Percentiles rank a stretch among this genome's conserved stretches.
Evolutionary conservation across 169 alveolate genomes (phyloP).

Genomic region (Pseudocohnilembus persalinus): DNA sequence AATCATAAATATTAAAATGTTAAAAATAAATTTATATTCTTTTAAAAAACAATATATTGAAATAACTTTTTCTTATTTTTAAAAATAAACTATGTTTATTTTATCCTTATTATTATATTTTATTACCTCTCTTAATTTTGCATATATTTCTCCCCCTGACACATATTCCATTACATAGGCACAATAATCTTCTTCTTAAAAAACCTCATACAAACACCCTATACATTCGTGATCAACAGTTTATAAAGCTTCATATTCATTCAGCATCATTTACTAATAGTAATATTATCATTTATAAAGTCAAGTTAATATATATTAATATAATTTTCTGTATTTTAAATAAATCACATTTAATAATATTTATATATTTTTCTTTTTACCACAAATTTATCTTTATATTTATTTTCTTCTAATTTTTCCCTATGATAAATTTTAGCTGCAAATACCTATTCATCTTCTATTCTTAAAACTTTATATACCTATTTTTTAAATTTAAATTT

Average conservation of each 20-base stretch:
- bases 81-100: too few species aligned
- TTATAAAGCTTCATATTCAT: constrained; percentile 16
- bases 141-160: constrained; percentile 30
- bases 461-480: constrained; percentile 27
- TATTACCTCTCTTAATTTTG: constrained; percentile 7
- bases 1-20: too few species aligned
- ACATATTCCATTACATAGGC: constrained; percentile 27
- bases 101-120: constrained; percentile 14
- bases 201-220: constrained; percentile 24
- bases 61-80: too few species aligned
- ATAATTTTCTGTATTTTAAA: not conserved
- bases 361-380: not conserved
- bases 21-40: not conserved
- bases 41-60: too few species aligned
- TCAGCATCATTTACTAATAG: constrained; percentile 37
- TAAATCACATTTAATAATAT: not conserved
- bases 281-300: too few species aligned
- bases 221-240: constrained; percentile 18
- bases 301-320: not conserved
- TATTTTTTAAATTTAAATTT: not conserved
- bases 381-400: constrained; percentile 33
- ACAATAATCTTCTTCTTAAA: constrained; percentile 15
- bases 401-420: constrained; percentile 28
- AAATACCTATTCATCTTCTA: constrained; percentile 14
- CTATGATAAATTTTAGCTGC: constrained; percentile 34